Conservation (phyloP, 305 asterid species). For the Withania somnifera region DNA sequence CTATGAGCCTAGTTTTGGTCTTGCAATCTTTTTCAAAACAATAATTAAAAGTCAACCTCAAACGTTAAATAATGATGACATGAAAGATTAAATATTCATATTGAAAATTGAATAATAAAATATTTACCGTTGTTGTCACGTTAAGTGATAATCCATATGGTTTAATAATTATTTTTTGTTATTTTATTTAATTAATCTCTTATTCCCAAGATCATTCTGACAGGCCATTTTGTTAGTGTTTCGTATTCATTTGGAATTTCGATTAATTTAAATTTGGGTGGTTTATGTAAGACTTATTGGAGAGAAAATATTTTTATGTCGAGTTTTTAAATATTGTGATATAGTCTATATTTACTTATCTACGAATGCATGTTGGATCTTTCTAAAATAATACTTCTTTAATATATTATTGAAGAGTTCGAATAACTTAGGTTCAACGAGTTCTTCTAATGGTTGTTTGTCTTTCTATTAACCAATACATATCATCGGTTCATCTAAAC, state of each 20-base stretch:
- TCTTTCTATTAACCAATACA: too few species aligned
- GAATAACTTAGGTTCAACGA: too few species aligned
- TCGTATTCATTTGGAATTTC: neutral
- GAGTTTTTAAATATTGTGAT: neutral
- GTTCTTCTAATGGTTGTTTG: too few species aligned
- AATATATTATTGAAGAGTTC: too few species aligned
- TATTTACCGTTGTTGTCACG: neutral
- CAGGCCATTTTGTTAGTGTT: neutral
- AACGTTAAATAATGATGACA: neutral
- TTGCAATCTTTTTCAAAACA: neutral
- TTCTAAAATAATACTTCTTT: too few species aligned
- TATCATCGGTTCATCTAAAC: too few species aligned
- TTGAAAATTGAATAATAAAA: neutral
- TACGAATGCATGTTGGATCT: too few species aligned
- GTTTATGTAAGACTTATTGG: neutral
- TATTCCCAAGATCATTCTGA: neutral
- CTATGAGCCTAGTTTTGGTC: neutral
- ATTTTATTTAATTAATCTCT: neutral
- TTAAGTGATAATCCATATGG: neutral
- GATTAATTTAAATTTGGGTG: accelerated
- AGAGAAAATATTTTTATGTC: neutral
- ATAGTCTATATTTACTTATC: neutral
- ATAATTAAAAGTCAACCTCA: neutral
- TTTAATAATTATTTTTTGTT: neutral
- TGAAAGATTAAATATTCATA: neutral